phyloP scores from a whole-genome alignment of 805 yeast genomes.

The Zygosaccharomyces kombuchaensis region DNA sequence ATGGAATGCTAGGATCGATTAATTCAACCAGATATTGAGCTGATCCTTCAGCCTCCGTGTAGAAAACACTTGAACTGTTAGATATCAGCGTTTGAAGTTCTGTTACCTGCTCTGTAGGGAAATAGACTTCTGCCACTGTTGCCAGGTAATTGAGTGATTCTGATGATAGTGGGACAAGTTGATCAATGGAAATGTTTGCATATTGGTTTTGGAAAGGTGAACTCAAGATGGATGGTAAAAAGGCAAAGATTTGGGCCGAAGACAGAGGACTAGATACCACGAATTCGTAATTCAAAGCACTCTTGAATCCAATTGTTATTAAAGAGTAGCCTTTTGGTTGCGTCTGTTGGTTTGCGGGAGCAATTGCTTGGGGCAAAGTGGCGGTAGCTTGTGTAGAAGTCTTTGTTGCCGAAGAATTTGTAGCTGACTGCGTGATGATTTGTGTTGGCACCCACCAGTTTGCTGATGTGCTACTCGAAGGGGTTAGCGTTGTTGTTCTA shows the following conservation, averaged over 20 bases:
- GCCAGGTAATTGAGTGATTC: slow-evolving; percentile 57
- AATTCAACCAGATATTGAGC: slow-evolving; percentile 55
- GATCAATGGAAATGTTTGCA: slow-evolving; percentile 56
- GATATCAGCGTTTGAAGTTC: slow-evolving; percentile 52
- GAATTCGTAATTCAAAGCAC: slow-evolving; percentile 78
- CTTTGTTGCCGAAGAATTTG: slow-evolving; percentile 38
- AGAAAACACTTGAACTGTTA: slow-evolving; percentile 53
- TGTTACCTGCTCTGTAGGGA: slow-evolving; percentile 53
- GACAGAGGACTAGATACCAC: slow-evolving; percentile 82
- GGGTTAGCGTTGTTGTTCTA: slow-evolving; percentile 5
- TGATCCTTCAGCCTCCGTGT: slow-evolving; percentile 53
- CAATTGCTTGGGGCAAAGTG: slow-evolving; percentile 39
- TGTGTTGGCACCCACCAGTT: slow-evolving; percentile 65
- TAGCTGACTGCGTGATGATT: slow-evolving; percentile 57
- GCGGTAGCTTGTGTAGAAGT: slow-evolving; percentile 42
- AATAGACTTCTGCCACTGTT: slow-evolving; percentile 84
- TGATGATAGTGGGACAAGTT: slow-evolving; percentile 72
- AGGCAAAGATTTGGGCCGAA: slow-evolving; percentile 63
- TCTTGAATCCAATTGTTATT: slow-evolving; percentile 48
- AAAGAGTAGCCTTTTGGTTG: slow-evolving; percentile 24
- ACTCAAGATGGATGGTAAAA: slow-evolving; percentile 68
- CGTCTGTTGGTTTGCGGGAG: slow-evolving; percentile 39
- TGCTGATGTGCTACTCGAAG: slow-evolving; percentile 30
- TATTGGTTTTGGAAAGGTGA: slow-evolving; percentile 49
- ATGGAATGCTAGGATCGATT: slow-evolving; percentile 50